Base-by-base conservation (phyloP, 495 filamentous ascomycete species). In the Penicillium dipodomyicola region DNA sequence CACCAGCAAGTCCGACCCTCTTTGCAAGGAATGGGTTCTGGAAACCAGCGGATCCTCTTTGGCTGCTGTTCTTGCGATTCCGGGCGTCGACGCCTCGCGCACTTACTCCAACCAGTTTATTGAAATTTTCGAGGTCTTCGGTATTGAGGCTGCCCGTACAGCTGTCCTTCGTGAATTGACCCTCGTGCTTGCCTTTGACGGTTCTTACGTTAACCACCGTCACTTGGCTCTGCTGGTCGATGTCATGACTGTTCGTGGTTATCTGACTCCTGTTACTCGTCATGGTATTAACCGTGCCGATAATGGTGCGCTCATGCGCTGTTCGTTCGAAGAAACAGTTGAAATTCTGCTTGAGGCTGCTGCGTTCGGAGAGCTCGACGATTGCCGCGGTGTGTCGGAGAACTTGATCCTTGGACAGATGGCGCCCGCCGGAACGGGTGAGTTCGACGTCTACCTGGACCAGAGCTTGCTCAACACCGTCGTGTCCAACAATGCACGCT, bases 261-360 rank as follows among this genome's bases (percentile, higher is more conserved):
- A 88, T 62, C 80, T 99, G 61, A 96, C 96, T 70, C 92, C 94
- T 6, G 92, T 97, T 52, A 97, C 94, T 54, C 91, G 94, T 71
- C 95, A 97, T 60, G 94, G 94, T 77, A 99, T 99, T 73, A 99
- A 99, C 74, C 85, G 95, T 61, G 88, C 91, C 12, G 95, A 99
- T 64, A 99, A 95, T 46, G 94, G 94, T 78, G 94, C 94, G 2
- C 79, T 99, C 65, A 99, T 99, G 94, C 87, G 94, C 68, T 99
- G 94, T 79, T 99, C 94, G 9, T 99, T 99, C 74, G 94, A 99
- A 76, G 95, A 99, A 65, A 99, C 94, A 0, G 94, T 99, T 32
- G 94, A 99, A 69, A 99, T 99, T 75, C 78, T 99, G 25, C 81
- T 97, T 29, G 94, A 99, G 57, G 94, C 94, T 37, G 94, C 94